Percentiles rank a stretch among this genome's conserved stretches.
phyloP scores from a whole-genome alignment of 2,329 filamentous ascomycete genomes.

The Alternaria sp. region DNA sequence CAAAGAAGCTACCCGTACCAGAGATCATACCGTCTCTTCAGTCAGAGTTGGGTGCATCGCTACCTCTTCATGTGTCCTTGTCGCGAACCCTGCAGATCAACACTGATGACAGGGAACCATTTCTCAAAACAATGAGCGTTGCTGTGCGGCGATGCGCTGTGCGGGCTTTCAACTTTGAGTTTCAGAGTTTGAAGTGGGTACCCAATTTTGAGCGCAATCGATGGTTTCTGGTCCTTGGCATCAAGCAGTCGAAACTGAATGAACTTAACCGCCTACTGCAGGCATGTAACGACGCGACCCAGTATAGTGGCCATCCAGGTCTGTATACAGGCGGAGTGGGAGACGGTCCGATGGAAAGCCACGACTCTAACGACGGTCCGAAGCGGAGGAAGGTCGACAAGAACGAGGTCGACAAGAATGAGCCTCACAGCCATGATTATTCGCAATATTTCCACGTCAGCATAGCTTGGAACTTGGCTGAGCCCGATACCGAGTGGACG shows the following conservation, averaged over 20 bases:
- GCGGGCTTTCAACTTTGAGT: slow-evolving; percentile 59
- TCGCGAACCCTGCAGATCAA: slow-evolving; percentile 80
- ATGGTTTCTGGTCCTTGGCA: slow-evolving; percentile 82
- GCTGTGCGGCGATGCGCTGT: slow-evolving; percentile 53
- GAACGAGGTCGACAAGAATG: slow-evolving; percentile 11
- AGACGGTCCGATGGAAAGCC: slow-evolving; percentile 40
- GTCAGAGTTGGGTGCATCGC: slow-evolving; percentile 77
- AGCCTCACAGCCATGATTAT: slow-evolving; percentile 27
- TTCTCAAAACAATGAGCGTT: slow-evolving; percentile 66
- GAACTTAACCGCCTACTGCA: slow-evolving; percentile 64
- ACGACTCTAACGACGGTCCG: slow-evolving; percentile 17
- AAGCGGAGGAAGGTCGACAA: slow-evolving; percentile 25
- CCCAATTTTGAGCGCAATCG: slow-evolving; percentile 72
- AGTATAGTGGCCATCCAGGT: slow-evolving; percentile 69
- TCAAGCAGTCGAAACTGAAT: slow-evolving; percentile 52
- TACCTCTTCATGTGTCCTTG: slow-evolving; percentile 89
- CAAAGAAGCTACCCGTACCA: slow-evolving; percentile 37
- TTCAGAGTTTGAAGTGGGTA: slow-evolving; percentile 68
- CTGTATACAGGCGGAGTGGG: slow-evolving; percentile 66
- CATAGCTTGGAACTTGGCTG: slow-evolving; percentile 74
- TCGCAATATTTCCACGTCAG: slow-evolving; percentile 82
- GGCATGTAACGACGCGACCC: slow-evolving; percentile 71
- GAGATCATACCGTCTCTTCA: slow-evolving; percentile 73
- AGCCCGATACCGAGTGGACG: slow-evolving; percentile 38
- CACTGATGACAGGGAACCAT: slow-evolving; percentile 74